Percentiles rank a stretch among this genome's conserved stretches.
Conservation (phyloP, 2,329 filamentous ascomycete genomes). For the Colletotrichum echinochloae region DNA sequence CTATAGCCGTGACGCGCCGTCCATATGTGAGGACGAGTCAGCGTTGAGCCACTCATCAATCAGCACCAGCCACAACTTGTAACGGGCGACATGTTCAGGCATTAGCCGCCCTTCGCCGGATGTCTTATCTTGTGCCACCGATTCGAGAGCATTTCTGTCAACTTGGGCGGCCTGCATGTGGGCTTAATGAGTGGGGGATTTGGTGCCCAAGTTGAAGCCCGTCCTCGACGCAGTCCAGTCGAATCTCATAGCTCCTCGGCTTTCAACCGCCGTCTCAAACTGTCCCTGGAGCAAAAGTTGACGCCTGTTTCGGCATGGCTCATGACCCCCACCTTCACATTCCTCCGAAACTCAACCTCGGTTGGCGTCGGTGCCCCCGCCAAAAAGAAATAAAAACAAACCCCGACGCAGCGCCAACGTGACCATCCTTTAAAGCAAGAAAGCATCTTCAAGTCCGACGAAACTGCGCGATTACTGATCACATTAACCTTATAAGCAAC, state of each 20-base stretch:
- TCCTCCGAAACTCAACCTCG: constrained; percentile 25
- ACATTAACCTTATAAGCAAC: background rate
- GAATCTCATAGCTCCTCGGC: background rate
- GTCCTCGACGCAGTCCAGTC: background rate
- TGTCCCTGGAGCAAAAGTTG: too few species aligned
- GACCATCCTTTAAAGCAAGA: background rate
- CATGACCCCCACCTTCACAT: constrained; percentile 18
- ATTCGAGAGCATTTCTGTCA: background rate
- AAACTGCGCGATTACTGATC: constrained; percentile 21
- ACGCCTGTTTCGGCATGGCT: background rate
- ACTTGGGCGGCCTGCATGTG: background rate
- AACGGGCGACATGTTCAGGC: background rate
- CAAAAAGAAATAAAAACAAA: too few species aligned
- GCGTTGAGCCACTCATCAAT: background rate
- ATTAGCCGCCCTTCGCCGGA: too few species aligned
- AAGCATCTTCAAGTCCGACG: background rate
- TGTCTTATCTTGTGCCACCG: background rate
- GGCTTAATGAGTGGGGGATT: background rate
- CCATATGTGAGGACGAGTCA: too few species aligned
- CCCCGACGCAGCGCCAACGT: background rate
- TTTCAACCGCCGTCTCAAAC: background rate
- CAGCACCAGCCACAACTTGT: background rate
- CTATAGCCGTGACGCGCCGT: too few species aligned
- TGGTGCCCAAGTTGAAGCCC: background rate
- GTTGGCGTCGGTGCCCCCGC: constrained; percentile 6